Evolutionary conservation across 1,284 basidiomycete genomes (phyloP).

Genomic region (Entoloma clypeatum): DNA sequence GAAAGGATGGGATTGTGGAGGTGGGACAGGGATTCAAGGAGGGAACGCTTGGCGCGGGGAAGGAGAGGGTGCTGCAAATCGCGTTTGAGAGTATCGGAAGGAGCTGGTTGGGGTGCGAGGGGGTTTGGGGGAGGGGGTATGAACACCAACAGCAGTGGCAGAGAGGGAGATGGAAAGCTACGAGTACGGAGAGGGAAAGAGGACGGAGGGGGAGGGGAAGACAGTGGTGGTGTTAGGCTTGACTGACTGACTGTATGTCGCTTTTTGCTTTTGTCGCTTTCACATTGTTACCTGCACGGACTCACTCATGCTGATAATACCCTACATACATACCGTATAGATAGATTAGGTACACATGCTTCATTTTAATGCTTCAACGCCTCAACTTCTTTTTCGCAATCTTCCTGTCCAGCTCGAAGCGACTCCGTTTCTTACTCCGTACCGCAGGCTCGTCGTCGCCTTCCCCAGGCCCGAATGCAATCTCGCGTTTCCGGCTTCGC

Average conservation of each 20-base stretch:
- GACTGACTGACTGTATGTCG: background rate
- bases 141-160: background rate
- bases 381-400: slow-evolving; percentile 42
- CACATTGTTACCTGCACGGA: too few relatives aligned
- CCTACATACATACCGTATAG: too few relatives aligned
- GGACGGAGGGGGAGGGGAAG: background rate
- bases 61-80: slow-evolving; percentile 52
- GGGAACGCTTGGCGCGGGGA: slow-evolving; percentile 45
- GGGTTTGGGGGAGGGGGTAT: background rate
- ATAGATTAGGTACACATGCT: too few relatives aligned
- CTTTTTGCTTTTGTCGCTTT: too few relatives aligned
- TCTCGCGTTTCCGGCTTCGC: slow-evolving; percentile 44
- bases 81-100: slow-evolving; percentile 57
- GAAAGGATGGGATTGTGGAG: background rate
- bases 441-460: slow-evolving; percentile 39
- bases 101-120: slow-evolving; percentile 40
- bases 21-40: slow-evolving; percentile 24
- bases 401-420: slow-evolving; percentile 75
- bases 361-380: too few relatives aligned
- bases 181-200: background rate
- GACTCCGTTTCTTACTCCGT: slow-evolving; percentile 59
- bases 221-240: background rate
- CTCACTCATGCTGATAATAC: too few relatives aligned
- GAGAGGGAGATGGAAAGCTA: slow-evolving; percentile 2
- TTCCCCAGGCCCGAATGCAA: slow-evolving; percentile 39